Evolutionary conservation across 805 yeast species (phyloP), one percentile per base, ranked within the genome.

Genomic region (Zygosaccharomyces bisporus): DNA sequence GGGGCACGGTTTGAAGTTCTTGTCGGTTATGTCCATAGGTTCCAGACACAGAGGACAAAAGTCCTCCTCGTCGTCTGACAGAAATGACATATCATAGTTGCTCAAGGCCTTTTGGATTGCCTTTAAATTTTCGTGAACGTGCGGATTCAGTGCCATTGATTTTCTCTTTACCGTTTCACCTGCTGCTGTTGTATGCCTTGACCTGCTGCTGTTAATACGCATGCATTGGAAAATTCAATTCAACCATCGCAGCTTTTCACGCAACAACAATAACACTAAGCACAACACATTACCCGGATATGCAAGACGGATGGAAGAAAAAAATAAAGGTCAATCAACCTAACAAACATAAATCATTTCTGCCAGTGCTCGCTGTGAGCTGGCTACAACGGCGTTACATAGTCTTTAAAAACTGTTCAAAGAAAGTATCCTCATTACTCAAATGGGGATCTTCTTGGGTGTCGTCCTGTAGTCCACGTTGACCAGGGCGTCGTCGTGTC

Each of bases 1-100:
- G 1, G 98, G 98, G 72, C 99, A 93, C n/a, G 99, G 99, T 66
- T 85, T 88, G 74, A 93, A 93, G 70, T 89, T 87, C 61, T 86
- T 88, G 68, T 93, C 99, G 13, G 95, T 85, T 38, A 91, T 81
- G 67, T 93, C 99, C 89, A 93, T 83, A 64, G 93, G 97, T 68
- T 93, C 99, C 60, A 90, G 91, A 72, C 99, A 93, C 51, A 93
- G 77, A 45, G 99, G 99, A 69, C 96, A 71, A 33, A 56, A 59
- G 41, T 60, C 68, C 34, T 62, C 69, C 44, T 63, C 69, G 31
- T 63, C 68, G 34, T 65, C 69, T 3, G 68, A 63, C 17, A 62
- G 43, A 33, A 61, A 64, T 12, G 63, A 55, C 48, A 58, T 60
- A 44, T 63, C 67, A 38, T 60, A 61, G 43, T 61, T 58, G 21